phyloP scores from a whole-genome alignment of 2,329 filamentous ascomycete species.

The Laburnicola sp. region DNA sequence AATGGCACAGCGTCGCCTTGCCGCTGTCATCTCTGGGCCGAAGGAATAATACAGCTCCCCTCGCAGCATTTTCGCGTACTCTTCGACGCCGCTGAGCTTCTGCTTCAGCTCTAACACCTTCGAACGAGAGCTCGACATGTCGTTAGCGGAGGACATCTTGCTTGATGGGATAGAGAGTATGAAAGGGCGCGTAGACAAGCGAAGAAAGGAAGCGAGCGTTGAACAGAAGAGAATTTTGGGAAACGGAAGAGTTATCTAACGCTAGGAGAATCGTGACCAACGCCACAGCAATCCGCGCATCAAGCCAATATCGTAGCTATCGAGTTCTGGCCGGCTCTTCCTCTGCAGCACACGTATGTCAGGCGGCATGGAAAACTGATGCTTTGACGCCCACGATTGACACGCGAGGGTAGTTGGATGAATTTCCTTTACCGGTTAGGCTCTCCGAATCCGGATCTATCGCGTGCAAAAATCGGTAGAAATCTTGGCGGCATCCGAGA shows the following conservation, averaged over 20 bases:
- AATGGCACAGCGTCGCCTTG: slow-evolving; percentile 1
- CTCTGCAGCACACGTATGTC: no score
- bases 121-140: background rate
- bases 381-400: background rate
- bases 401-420: background rate
- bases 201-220: no score
- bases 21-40: slow-evolving; percentile 6
- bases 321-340: no score
- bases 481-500: no score
- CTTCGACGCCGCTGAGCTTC: background rate
- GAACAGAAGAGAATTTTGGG: no score
- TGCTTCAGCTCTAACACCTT: background rate
- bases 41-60: slow-evolving; percentile 6
- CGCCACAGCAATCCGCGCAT: no score
- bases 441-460: background rate
- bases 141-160: background rate
- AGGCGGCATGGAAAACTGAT: no score
- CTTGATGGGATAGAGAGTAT: background rate
- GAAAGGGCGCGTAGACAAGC: no score
- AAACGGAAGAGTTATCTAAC: no score
- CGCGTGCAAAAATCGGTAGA: no score
- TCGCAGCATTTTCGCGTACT: slow-evolving; percentile 5
- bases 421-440: background rate
- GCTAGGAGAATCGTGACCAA: no score
- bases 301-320: no score